Percentiles rank a stretch among this genome's conserved stretches.
Conservation (phyloP, 2,329 filamentous ascomycete species). For the Pseudopithomyces maydicus region DNA sequence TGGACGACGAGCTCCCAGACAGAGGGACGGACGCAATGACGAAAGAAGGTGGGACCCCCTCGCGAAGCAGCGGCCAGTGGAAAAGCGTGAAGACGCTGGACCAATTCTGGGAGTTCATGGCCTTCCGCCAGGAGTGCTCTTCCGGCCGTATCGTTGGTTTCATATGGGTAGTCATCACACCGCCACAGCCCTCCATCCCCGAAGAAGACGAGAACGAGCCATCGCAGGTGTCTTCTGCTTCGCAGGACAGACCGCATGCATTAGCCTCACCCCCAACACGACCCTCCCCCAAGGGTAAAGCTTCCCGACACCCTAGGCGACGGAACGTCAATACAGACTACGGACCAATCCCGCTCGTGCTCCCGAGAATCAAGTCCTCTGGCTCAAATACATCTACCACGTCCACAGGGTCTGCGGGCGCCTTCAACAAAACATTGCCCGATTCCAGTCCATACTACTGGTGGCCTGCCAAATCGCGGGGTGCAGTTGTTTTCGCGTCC, state of each 20-base stretch:
- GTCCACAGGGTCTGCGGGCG: conserved; percentile 51
- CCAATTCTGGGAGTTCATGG: conserved; percentile 99
- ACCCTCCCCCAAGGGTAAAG: conserved; percentile 16
- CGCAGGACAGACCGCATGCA: conserved; percentile 23
- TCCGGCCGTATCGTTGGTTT: conserved; percentile 92
- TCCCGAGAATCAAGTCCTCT: conserved; percentile 67
- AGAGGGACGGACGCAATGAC: conserved; percentile 45
- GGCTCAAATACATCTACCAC: conserved; percentile 46
- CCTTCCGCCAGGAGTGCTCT: conserved; percentile 93
- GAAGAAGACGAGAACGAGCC: conserved; percentile 37
- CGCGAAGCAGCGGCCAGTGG: conserved; percentile 72
- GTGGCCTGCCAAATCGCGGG: conserved; percentile 68
- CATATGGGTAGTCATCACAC: conserved; percentile 84
- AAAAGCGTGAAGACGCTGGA: conserved; percentile 80
- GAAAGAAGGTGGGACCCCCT: conserved; percentile 46
- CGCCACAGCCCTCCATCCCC: conserved; percentile 52
- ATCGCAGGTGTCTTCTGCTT: conserved; percentile 27
- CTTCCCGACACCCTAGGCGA: conserved; percentile 16
- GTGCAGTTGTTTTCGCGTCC: conserved; percentile 67
- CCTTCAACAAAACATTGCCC: conserved; percentile 49
- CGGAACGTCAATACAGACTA: conserved; percentile 39
- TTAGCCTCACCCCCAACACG: conserved; percentile 3
- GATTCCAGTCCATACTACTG: conserved; percentile 65
- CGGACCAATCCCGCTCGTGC: conserved; percentile 67
- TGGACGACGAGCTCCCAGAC: conserved; percentile 80